Evolutionary conservation across 2,329 filamentous ascomycete genomes (phyloP).

Genomic region (Aspergillus transmontanensis): DNA sequence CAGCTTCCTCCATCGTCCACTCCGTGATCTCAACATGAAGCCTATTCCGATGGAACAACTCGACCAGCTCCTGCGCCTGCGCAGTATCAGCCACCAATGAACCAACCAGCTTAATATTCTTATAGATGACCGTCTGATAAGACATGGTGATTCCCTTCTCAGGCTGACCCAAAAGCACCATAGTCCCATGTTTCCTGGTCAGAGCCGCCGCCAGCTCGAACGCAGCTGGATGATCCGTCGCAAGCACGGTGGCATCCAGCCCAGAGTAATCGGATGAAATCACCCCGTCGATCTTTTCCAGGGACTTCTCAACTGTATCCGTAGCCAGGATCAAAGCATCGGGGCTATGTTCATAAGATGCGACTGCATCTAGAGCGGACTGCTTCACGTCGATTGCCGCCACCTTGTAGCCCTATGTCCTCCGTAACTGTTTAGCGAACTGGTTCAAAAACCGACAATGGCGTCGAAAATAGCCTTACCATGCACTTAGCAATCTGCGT

Average conservation of each 20-base stretch:
- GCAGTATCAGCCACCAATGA: constrained; percentile 45
- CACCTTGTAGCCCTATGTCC: constrained; percentile 50
- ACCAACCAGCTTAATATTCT: constrained; percentile 54
- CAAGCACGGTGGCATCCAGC: constrained; percentile 56
- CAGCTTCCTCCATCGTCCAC: constrained; percentile 19
- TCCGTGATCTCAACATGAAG: constrained; percentile 15
- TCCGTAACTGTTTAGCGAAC: constrained; percentile 23
- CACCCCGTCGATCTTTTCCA: constrained; percentile 47
- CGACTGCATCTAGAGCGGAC: constrained; percentile 54
- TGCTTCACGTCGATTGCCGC: constrained; percentile 60
- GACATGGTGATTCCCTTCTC: constrained; percentile 34
- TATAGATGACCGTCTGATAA: constrained; percentile 48
- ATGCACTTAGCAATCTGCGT: constrained; percentile 51
- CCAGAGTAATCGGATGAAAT: constrained; percentile 42
- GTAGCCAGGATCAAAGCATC: constrained; percentile 54
- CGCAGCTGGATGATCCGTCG: constrained; percentile 56
- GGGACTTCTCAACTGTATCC: constrained; percentile 50
- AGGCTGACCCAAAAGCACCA: constrained; percentile 62
- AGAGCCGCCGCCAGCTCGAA: constrained; percentile 56
- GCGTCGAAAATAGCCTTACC: constrained; percentile 4
- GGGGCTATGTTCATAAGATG: constrained; percentile 49
- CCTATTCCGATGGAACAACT: constrained; percentile 25
- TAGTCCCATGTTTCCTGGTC: constrained; percentile 61
- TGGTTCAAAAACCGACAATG: neutral
- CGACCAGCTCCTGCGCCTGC: constrained; percentile 50